Conservation (phyloP, 108 stramenopile species). For the Ochromonas danica region DNA sequence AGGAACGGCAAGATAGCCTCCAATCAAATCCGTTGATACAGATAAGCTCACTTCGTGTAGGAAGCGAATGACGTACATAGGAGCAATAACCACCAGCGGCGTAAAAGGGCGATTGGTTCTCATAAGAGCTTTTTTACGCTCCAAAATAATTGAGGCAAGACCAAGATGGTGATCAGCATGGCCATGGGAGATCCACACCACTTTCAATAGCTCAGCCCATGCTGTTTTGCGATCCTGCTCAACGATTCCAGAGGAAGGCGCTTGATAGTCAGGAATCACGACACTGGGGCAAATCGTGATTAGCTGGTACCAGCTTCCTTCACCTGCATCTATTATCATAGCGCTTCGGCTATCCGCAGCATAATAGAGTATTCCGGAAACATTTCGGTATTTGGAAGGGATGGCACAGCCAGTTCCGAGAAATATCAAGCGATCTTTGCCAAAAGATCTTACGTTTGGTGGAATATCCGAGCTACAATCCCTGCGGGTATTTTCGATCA, state of each 20-base stretch:
- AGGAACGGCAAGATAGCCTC: too few species aligned
- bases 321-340: constrained; percentile 86
- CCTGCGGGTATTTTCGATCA: too few species aligned
- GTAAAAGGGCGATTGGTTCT: too few species aligned
- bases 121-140: too few species aligned
- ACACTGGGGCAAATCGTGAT: not conserved
- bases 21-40: too few species aligned
- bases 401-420: constrained; percentile 95
- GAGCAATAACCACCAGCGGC: too few species aligned
- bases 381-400: constrained; percentile 95
- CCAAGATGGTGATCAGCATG: constrained; percentile 98
- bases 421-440: constrained; percentile 55
- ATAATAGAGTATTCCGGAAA: constrained; percentile 72
- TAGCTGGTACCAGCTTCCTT: constrained; percentile 89
- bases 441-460: not conserved
- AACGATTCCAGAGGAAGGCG: constrained; percentile 28
- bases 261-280: not conserved
- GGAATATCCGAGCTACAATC: too few species aligned
- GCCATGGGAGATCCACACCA: constrained; percentile 92
- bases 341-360: constrained; percentile 35
- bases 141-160: constrained; percentile 71
- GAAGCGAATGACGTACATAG: too few species aligned
- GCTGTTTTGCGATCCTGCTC: constrained; percentile 3
- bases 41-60: too few species aligned
- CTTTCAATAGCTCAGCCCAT: constrained; percentile 56